These are phyloP conservation scores for Penicillium corylophilum DNA, from an alignment of 2,329 filamentous ascomycete genomes.

Conservation along the genomic window DNA sequence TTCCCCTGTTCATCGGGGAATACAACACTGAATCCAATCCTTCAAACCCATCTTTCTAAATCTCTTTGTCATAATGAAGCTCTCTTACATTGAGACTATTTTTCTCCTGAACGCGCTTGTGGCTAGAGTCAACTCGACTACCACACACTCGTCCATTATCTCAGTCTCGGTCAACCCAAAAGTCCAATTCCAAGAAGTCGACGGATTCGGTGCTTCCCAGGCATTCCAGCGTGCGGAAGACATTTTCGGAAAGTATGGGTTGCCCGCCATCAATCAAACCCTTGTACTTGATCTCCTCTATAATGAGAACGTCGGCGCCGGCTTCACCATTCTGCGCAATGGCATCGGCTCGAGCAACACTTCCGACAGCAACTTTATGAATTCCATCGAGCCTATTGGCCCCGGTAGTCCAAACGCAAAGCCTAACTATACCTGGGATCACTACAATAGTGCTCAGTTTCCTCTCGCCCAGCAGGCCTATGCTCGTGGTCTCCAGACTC, in stretches of 20 bases:
- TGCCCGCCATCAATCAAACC: constrained; percentile 21
- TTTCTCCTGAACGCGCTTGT: too few relatives aligned
- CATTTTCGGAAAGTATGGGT: constrained; percentile 15
- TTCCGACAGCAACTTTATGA: constrained; percentile 12
- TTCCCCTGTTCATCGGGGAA: too few relatives aligned
- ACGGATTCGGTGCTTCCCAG: constrained; percentile 52
- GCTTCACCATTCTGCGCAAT: constrained; percentile 53
- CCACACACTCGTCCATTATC: too few relatives aligned
- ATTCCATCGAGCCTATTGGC: constrained; percentile 46
- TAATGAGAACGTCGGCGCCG: constrained; percentile 47
- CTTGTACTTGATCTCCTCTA: constrained; percentile 50
- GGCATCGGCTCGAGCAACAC: constrained; percentile 31
- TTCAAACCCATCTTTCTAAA: too few relatives aligned
- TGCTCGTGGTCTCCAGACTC: constrained; percentile 43
- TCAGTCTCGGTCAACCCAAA: constrained; percentile 24
- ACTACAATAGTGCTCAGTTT: constrained; percentile 52
- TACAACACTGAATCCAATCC: too few relatives aligned
- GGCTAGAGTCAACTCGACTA: too few relatives aligned
- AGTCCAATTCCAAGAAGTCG: constrained; percentile 37
- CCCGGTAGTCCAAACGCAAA: constrained; percentile 44
- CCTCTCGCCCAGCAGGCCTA: constrained; percentile 50
- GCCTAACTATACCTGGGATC: constrained; percentile 49
- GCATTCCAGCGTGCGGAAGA: constrained; percentile 47
- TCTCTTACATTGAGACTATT: too few relatives aligned
- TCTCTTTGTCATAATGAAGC: too few relatives aligned